Percentiles rank a stretch among this genome's conserved stretches.
Evolutionary conservation across 352 stramenopile species (phyloP).

Genomic region (Pythium chondricola): DNA sequence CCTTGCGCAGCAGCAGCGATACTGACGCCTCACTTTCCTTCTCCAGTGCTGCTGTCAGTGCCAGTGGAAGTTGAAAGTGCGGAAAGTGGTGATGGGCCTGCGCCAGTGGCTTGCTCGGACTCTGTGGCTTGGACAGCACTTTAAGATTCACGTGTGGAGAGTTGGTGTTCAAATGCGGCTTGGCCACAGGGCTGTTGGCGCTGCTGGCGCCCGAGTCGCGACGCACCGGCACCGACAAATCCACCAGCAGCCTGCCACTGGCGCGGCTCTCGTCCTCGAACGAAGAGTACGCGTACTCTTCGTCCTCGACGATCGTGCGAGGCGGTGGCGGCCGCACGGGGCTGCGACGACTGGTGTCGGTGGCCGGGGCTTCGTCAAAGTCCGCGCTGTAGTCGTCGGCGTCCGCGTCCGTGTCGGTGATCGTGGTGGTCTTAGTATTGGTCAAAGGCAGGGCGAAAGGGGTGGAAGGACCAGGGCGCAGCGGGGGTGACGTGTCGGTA

Average conservation of each 20-base stretch:
- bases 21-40: conserved; percentile 34
- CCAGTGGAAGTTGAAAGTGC: background rate
- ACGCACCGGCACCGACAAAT: conserved; percentile 52
- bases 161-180: conserved; percentile 19
- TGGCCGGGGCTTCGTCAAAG: conserved; percentile 43
- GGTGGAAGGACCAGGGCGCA: conserved; percentile 12
- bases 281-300: conserved; percentile 48
- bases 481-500: conserved; percentile 17
- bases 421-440: conserved; percentile 21
- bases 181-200: conserved; percentile 7
- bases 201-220: conserved; percentile 19
- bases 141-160: conserved; percentile 38
- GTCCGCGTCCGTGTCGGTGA: conserved; percentile 36
- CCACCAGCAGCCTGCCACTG: conserved; percentile 41
- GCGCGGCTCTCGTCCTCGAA: conserved; percentile 54
- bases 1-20: conserved; percentile 64
- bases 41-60: conserved; percentile 11
- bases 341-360: conserved; percentile 3
- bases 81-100: background rate
- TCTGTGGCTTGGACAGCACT: conserved; percentile 31
- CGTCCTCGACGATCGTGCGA: conserved; percentile 23
- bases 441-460: too few species aligned
- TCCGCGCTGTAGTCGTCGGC: conserved; percentile 58
- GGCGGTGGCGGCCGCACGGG: conserved; percentile 5
- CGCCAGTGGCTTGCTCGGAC: background rate